Evolutionary conservation across 1,284 basidiomycete genomes (phyloP), one percentile per base, ranked within the genome.

Genomic region (Cerioporus squamosus): DNA sequence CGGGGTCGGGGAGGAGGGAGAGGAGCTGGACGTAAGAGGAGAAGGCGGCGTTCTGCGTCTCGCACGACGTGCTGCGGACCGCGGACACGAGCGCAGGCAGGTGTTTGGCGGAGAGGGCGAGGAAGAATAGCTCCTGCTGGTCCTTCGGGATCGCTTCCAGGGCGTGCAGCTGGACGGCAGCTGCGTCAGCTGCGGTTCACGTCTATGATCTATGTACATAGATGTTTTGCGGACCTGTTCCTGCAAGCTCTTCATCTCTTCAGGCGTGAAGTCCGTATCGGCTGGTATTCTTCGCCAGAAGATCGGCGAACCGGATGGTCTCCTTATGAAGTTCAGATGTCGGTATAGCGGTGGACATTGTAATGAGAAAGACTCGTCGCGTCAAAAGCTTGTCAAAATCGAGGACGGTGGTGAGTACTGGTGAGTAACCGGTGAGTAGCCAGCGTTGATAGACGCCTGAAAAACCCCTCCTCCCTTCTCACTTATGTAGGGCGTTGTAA

Each of bases 1-100:
- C 61, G 17, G 68, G 68, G 23, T 70, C 67, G 22, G 66, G 67
- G 24, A 70, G 48, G 24, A 68, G 59, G 26, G 67, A 65, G 44
- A 70, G 57, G 17, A 70, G 63, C 31, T 68, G 65, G 42, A 70
- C 64, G 43, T 55, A 53, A 1, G 59, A 57, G 3, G 65, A 60
- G 1, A 67, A 14, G 2, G 66, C 65, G 24, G 55, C 54, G 29
- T 18, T 64, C 51, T 69, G 67, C 22, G 63, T 66, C 14, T 43
- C 44, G 29, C 29, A 10, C 29, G 29, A 29, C 29, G 29, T 29
- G 29, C 29, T 29, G 29, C 29, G 29, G 29, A 29, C 22, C 42
- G 61, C 1, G 55, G 62, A 31, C 1, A 57, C 62, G 38, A 67
- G 51, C 26, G 61, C 55, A 20, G 53, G 46, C 18, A 70, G 61